Evolutionary conservation across 2,329 filamentous ascomycete genomes (phyloP), one percentile per base, ranked within the genome.

Genomic region (Immersiporthe knoxdaviesiana): DNA sequence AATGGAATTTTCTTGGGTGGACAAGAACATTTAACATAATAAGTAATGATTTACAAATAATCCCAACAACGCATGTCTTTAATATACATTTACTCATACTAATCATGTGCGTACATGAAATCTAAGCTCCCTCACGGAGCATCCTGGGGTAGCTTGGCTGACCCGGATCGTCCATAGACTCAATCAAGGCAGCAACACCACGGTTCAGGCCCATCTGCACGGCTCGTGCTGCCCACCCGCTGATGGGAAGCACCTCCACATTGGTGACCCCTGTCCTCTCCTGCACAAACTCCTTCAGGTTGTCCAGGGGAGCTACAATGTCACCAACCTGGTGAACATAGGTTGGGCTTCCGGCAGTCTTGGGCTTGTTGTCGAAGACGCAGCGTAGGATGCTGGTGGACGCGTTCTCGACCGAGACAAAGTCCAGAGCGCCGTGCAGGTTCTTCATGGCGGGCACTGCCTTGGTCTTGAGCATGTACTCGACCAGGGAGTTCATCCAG

Each of bases 311-410:
- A 58, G 21, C 10, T 24, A 58, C 54, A 32, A 58, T 32, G 30
- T 58, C 54, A 21, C 54, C 54, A 3, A 58, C 54, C 27, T 58
- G 24, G 30, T 58, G 54, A 14, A 58, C 54, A 32, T 58, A 58
- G 24, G 24, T 27, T 7, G 30, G n/a, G 12, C 24, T 27, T 5
- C 24, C 24, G 10, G 54, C 30, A 3, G 24, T 27, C 54, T 32
- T 58, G 24, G 54, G 24, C 30, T 32, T 32, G 18, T 58, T 32
- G 30, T 32, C 27, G 14, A 32, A 32, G 5, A 30, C 54, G 30
- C 54, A 58, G 6, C 27, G 54, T 3, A 58, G 54, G 8, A 58
- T 58, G 14, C 54, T 32, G 2, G 12, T 27, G 1, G 24, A 58
- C 4, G 30, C 54, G 16, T 37, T 21, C 21, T 59, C 56, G 8